These are phyloP conservation scores for Aspergillus sp. DNA, from an alignment of 2,329 filamentous ascomycete species.

Conservation along the genomic window DNA sequence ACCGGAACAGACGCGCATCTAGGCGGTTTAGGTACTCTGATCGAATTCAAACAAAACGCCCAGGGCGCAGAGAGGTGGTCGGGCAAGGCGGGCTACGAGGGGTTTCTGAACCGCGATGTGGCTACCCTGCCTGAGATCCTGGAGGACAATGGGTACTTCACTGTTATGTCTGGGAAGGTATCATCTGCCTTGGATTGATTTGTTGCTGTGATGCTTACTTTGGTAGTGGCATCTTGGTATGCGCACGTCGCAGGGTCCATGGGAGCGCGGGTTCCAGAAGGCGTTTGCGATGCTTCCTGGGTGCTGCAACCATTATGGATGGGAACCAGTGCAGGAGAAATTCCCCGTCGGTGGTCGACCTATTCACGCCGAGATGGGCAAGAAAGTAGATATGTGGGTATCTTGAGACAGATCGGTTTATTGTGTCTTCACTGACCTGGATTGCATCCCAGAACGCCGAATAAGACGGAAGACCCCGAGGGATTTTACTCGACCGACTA, in stretches of 20 bases:
- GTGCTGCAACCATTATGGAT: slow-evolving; percentile 37
- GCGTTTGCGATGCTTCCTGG: slow-evolving; percentile 31
- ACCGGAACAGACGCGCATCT: slow-evolving; percentile 36
- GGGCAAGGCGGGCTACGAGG: slow-evolving; percentile 36
- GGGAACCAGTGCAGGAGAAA: slow-evolving; percentile 23
- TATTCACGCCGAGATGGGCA: slow-evolving; percentile 10
- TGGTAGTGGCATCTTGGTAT: slow-evolving; percentile 35
- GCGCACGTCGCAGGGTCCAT: slow-evolving; percentile 26
- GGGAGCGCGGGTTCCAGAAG: slow-evolving; percentile 30
- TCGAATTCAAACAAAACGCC: neutral
- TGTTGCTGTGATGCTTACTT: neutral
- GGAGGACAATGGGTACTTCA: slow-evolving; percentile 35
- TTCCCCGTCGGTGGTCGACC: slow-evolving; percentile 5
- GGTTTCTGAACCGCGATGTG: slow-evolving; percentile 35
- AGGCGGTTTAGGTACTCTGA: slow-evolving; percentile 32
- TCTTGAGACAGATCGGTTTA: slow-evolving; percentile 14
- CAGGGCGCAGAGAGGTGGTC: neutral
- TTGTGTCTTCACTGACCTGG: neutral
- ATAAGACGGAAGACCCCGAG: slow-evolving; percentile 10
- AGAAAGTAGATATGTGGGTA: slow-evolving; percentile 11
- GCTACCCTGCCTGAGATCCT: slow-evolving; percentile 37
- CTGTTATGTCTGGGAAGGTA: slow-evolving; percentile 36
- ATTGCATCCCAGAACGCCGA: neutral
- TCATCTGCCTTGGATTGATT: too few species aligned
- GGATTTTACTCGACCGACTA: slow-evolving; percentile 35